Percentiles rank a stretch among this genome's conserved stretches.
Conservation (phyloP, 306 rosid genomes). For the Acacia melanoxylon region DNA sequence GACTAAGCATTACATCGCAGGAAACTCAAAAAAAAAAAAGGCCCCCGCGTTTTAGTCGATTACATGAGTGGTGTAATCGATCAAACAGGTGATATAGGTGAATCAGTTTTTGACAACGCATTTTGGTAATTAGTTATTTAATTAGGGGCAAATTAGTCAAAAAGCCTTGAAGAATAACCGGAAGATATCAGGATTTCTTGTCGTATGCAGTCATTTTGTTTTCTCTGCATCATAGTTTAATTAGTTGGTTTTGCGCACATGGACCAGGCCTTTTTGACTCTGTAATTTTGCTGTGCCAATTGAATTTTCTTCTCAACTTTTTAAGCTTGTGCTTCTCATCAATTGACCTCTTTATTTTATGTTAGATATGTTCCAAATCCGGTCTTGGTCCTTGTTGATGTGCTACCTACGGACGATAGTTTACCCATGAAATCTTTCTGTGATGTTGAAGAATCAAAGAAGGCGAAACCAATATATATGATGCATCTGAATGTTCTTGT, state of each 20-base stretch:
- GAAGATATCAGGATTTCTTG: background rate
- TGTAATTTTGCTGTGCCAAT: background rate
- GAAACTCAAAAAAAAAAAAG: no score
- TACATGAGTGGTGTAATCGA: no score
- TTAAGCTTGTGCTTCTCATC: background rate
- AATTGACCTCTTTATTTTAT: background rate
- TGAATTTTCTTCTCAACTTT: background rate
- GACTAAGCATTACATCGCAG: no score
- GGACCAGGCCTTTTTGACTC: background rate
- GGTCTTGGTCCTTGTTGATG: slow-evolving; percentile 81
- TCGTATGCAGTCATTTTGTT: background rate
- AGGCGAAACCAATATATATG: slow-evolving; percentile 27
- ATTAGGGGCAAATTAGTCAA: no score
- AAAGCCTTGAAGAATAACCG: no score
- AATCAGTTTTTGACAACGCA: no score
- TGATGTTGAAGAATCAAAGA: slow-evolving; percentile 62
- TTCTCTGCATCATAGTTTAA: background rate
- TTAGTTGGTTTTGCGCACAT: background rate
- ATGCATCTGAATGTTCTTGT: background rate
- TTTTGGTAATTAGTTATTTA: no score
- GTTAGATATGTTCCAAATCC: slow-evolving; percentile 86
- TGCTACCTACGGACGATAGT: slow-evolving; percentile 64
- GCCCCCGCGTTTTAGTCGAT: no score
- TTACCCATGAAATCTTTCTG: slow-evolving; percentile 69
- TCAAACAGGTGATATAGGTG: no score